Evolutionary conservation across 164 flowering plant genomes (phyloP).

Genomic region (Aristolochia contorta): DNA sequence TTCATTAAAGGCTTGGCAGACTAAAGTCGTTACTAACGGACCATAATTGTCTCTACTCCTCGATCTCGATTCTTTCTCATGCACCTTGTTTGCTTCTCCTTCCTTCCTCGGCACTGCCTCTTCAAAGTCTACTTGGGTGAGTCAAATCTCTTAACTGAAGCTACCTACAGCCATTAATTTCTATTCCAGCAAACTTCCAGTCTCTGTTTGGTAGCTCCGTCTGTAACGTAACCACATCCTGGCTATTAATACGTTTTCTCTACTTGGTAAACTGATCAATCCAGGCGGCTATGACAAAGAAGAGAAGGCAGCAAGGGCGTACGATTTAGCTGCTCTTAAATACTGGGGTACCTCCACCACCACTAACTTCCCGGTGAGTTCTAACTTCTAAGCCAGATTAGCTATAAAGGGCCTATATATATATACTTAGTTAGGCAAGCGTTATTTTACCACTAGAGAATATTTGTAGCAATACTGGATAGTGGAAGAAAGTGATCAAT

Average conservation of each 20-base stretch:
- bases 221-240: too few relatives aligned
- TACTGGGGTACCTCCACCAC: conserved; percentile 97
- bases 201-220: too few relatives aligned
- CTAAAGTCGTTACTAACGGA: background rate
- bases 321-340: conserved; percentile 86
- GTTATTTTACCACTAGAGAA: too few relatives aligned
- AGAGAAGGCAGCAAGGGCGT: conserved; percentile 93
- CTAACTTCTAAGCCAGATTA: background rate
- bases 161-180: background rate
- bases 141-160: conserved; percentile 8
- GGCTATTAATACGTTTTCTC: background rate
- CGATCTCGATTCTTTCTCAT: too few relatives aligned
- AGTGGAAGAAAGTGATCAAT: too few relatives aligned
- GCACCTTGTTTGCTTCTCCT: background rate
- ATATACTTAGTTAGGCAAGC: too few relatives aligned
- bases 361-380: conserved; percentile 78
- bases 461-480: too few relatives aligned
- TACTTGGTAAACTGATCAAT: too few relatives aligned
- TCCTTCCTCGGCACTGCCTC: background rate
- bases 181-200: background rate
- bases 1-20: background rate
- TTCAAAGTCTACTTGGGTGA: conserved; percentile 71
- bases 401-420: background rate
- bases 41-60: background rate
- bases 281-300: conserved; percentile 94